Evolutionary conservation across 2,329 filamentous ascomycete genomes (phyloP).

Genomic region (Zasmidium cellare): DNA sequence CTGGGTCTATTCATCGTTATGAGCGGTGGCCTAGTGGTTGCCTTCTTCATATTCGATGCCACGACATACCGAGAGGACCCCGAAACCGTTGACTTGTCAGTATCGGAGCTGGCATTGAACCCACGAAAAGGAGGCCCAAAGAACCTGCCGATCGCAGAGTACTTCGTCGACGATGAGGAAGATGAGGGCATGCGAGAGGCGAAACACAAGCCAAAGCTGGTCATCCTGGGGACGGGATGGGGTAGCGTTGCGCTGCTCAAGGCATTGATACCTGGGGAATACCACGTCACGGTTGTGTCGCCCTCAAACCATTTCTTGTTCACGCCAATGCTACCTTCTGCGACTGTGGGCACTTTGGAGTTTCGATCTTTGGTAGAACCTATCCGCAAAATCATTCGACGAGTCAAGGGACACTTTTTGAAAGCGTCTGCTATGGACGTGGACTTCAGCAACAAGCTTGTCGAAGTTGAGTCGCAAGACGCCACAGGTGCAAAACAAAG

Average conservation of each 20-base stretch:
- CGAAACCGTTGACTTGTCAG: conserved; percentile 69
- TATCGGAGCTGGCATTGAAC: conserved; percentile 80
- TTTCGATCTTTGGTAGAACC: conserved; percentile 90
- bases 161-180: conserved; percentile 87
- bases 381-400: conserved; percentile 77
- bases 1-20: conserved; percentile 75
- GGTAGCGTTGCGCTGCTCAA: conserved; percentile 90
- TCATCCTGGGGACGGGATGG: conserved; percentile 93
- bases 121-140: conserved; percentile 86
- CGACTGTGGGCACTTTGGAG: conserved; percentile 92
- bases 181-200: conserved; percentile 65
- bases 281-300: conserved; percentile 92
- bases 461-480: conserved; percentile 79
- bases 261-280: conserved; percentile 83
- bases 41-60: conserved; percentile 92
- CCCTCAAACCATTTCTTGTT: conserved; percentile 97
- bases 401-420: conserved; percentile 83
- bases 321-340: conserved; percentile 95
- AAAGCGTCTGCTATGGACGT: conserved; percentile 85
- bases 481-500: conserved; percentile 68
- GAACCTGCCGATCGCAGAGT: conserved; percentile 87
- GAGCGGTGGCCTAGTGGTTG: conserved; percentile 67
- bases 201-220: conserved; percentile 88
- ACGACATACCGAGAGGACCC: conserved; percentile 79
- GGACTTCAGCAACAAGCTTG: conserved; percentile 85